phyloP scores from a whole-genome alignment of 345 rosid genomes.

The Eucalyptus pauciflora region DNA sequence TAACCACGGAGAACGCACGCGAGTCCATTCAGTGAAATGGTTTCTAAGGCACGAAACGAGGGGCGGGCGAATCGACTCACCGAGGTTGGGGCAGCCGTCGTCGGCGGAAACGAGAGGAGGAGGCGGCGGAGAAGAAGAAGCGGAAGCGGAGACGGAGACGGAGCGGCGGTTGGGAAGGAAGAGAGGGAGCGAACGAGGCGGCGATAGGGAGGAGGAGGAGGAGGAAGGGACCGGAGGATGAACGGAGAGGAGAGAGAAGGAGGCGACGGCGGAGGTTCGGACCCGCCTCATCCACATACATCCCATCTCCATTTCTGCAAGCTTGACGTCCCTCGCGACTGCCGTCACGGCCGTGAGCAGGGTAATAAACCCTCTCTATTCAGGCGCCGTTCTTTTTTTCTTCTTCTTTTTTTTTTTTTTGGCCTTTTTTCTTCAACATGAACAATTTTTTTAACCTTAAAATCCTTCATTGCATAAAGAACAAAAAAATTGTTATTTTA shows the following conservation, averaged over 20 bases:
- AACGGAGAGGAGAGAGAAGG: not conserved
- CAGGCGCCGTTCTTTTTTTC: not conserved
- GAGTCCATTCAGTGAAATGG: not conserved
- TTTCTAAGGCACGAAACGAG: not conserved
- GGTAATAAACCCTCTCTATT: not conserved
- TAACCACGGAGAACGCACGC: not conserved
- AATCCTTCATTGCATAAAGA: not conserved
- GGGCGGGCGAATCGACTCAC: not conserved
- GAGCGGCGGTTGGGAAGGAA: constrained; percentile 7
- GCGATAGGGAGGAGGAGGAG: not conserved
- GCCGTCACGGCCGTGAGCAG: not conserved
- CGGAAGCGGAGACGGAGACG: constrained; percentile 5
- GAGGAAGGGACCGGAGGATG: not conserved
- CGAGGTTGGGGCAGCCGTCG: not conserved
- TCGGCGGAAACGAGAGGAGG: not conserved
- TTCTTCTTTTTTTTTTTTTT: not conserved
- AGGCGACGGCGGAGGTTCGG: not conserved
- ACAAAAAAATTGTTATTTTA: not conserved
- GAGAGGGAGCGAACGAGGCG: not conserved
- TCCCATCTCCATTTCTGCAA: constrained; percentile 19
- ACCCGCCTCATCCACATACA: constrained; percentile 31
- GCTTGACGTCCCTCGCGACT: not conserved
- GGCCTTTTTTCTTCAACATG: not conserved
- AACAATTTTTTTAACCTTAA: not conserved
- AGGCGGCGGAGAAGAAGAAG: not conserved